phyloP scores from a whole-genome alignment of 306 rosid genomes.

The Argentina anserina region DNA sequence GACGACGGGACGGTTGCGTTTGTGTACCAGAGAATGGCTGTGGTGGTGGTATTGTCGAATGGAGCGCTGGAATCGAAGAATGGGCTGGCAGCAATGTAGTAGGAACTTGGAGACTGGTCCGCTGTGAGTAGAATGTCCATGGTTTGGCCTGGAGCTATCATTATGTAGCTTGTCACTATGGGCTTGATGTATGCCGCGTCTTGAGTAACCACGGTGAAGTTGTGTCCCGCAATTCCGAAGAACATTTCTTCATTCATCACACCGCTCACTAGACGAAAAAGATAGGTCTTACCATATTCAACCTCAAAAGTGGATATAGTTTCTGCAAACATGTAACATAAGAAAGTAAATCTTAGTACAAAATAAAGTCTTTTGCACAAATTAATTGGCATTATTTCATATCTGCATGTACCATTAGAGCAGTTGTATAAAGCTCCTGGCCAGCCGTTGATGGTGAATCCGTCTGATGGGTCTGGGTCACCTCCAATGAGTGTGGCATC shows the following conservation, averaged over 20 bases:
- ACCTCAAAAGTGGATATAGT: not conserved
- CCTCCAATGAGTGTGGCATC: constrained; percentile 16
- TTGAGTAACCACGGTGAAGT: constrained; percentile 17
- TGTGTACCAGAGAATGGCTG: not conserved
- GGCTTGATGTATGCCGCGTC: constrained; percentile 28
- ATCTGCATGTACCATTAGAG: not conserved
- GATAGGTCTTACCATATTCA: constrained; percentile 16
- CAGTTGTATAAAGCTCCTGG: not conserved
- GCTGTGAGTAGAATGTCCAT: constrained; percentile 22
- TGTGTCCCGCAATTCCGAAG: constrained; percentile 20
- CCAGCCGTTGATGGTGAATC: not conserved
- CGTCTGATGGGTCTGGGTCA: constrained; percentile 8
- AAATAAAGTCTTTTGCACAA: not conserved
- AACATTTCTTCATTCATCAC: constrained; percentile 24
- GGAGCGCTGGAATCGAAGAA: not conserved
- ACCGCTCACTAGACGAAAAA: not conserved
- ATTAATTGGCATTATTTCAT: not conserved
- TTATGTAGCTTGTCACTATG: constrained; percentile 1
- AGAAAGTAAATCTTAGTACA: not conserved
- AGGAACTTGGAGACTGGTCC: constrained; percentile 6
- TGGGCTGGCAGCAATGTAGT: constrained; percentile 16
- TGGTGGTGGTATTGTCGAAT: not conserved
- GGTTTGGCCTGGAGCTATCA: constrained; percentile 28
- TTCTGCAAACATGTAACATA: not conserved
- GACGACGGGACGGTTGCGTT: not conserved